phyloP scores from a whole-genome alignment of 1,284 basidiomycete species.

The Fomitiporia mediterranea region DNA sequence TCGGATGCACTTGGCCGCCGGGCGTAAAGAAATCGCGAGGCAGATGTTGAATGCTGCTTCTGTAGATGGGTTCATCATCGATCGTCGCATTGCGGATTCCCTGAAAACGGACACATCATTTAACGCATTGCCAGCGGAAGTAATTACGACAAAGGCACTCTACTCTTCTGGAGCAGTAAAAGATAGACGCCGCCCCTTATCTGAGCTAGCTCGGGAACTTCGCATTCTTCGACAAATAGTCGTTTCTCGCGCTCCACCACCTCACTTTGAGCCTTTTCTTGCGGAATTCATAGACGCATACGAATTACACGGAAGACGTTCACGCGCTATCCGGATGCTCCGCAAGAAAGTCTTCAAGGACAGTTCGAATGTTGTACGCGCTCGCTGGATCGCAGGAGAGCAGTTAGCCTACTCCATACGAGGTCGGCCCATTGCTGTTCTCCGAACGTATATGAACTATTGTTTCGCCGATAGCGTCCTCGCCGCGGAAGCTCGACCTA shows the following conservation, averaged over 20 bases:
- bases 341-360: conserved; percentile 9
- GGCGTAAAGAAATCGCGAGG: conserved; percentile 7
- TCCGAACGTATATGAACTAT: conserved; percentile 13
- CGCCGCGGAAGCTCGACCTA: background rate
- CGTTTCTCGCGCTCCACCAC: background rate
- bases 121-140: background rate
- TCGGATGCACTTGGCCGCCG: conserved; percentile 10
- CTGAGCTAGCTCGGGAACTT: conserved; percentile 10
- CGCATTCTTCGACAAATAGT: conserved; percentile 11
- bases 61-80: background rate
- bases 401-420: conserved; percentile 7
- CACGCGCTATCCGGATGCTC: conserved; percentile 12
- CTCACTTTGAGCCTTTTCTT: conserved; percentile 4
- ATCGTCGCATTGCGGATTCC: background rate
- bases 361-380: background rate
- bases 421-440: conserved; percentile 7
- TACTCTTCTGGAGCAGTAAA: background rate
- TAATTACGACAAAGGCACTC: background rate
- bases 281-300: conserved; percentile 18
- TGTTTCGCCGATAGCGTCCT: conserved; percentile 12
- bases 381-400: conserved; percentile 15
- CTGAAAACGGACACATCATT: background rate
- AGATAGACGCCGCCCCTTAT: background rate
- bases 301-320: background rate
- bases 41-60: background rate